Evolutionary conservation across 2,329 filamentous ascomycete genomes (phyloP), one percentile per base, ranked within the genome.

Genomic region (Aplosporella prunicola): DNA sequence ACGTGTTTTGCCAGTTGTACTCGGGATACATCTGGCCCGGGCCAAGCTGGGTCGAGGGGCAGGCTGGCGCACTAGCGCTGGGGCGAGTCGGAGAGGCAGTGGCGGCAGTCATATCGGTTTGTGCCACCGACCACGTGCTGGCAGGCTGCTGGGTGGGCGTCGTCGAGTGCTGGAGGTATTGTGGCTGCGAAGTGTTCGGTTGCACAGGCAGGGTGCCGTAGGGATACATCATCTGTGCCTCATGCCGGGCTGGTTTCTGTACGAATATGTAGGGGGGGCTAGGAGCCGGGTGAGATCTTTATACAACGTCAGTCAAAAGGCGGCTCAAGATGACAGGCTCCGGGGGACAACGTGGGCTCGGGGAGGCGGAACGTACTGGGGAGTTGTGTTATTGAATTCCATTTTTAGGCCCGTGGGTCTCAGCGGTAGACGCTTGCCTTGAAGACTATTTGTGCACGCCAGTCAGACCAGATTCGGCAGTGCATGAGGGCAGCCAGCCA

Each of bases 311-410:
- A 39, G 35, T 31, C 16, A 20, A 15, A 14, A n/a, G 11, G 3
- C 8, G 27, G n/a, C 16, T 35, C 20, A 20, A 13, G n/a, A 24
- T 36, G 27, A 18, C 9, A 18, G 25, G n/a, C 3, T n/a, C n/a
- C n/a, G n/a, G n/a, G n/a, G n/a, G n/a, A n/a, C n/a, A 6, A 13
- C 10, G 10, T 22, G 16, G 27, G 7, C 29, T n/a, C 10, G 35
- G 15, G 15, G 30, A 17, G 15, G 26, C 25, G 10, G 30, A 35
- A 43, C 59, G 52, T 54, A 62, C 59, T 61, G 59, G 32, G 56
- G 55, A 46, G 54, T 42, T 45, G 58, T 54, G n/a, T n/a, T n/a
- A 60, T 61, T 60, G 53, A 58, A 61, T 55, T 62, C 59, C 60
- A 62, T 62, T 46, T 56, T 57, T 50, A 51, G 45, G 20, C 11